Base-by-base conservation (phyloP, 257 asterid genomes). In the Vinca minor region DNA sequence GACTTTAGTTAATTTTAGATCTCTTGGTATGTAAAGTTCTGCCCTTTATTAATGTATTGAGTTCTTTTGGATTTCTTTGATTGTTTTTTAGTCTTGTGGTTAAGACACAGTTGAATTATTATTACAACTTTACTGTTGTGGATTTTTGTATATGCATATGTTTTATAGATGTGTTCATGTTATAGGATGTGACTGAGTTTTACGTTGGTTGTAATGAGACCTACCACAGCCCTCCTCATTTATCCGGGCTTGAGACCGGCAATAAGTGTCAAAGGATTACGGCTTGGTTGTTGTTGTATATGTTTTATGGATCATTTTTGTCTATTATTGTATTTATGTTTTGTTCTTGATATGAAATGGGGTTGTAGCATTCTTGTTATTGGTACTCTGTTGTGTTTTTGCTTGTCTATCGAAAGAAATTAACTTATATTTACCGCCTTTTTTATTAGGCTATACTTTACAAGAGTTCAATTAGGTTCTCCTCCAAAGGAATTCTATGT, bases 401-500 rank as follows among this genome's bases (percentile, higher is more conserved):
- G 6, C 17, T 62, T 38, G 23, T n/a, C 13, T 53, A 56, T 34
- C 64, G 36, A 18, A 32, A 42, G 42, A 57, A 67, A 42, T 47
- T 73, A 59, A 66, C 48, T 73, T 54, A 26, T 41, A 39, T 39
- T 57, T 58, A 13, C 39, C 23, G 31, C 14, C 63, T 74, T 65
- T n/a, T 67, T 74, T 44, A 69, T 71, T 75, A 92, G 98, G 91
- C 88, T 92, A 32, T 92, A 92, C 79, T 92, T 60, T 59, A 87
- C 98, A 73, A 84, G 80, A 76, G 95, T 92, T 61, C 79, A 71
- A 76, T 71, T 92, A 75, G 98, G 98, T 55, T 84, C 85, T 63
- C 97, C 98, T 62, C 89, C 96, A 28, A 85, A 75, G 71, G 98
- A 89, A 68, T 89, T 92, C 75, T 92, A 76, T 72, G 98, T 92